Base-by-base conservation (phyloP, 164 flowering plant species). In the Vitis riparia region DNA sequence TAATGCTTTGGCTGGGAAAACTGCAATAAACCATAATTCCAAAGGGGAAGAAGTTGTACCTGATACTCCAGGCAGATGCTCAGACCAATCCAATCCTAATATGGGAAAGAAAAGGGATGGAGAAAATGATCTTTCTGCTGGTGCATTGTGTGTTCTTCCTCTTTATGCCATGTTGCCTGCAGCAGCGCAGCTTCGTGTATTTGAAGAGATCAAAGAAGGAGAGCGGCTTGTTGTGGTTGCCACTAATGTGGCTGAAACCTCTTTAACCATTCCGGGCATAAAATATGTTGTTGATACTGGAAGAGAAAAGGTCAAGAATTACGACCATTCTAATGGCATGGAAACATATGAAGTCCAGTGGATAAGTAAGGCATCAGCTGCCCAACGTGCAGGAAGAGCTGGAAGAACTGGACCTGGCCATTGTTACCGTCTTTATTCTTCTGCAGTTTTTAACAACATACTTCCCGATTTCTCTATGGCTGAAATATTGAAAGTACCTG, bases 391-490 rank as follows among this genome's bases (percentile, higher is more conserved):
- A 23, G 99, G 99, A 71, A 86, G 99, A 76, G 93, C 99, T 70
- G 99, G 99, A 76, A 89, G 99, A 81, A 95, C 97, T 50, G 98
- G 89, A 8, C 99, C 99, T 73, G 99, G 99, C 30, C 97, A 93
- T 67, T 93, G 97, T 71, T 95, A 93, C 69, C 91, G 98, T 69
- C 91, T 95, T 19, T 95, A 95, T 77, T 93, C 98, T 71, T 83
- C 92, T 68, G 98, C 98, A 17, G 94, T 81, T 52, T 93, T 88
- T 66, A 80, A 37, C 67, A 89, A 96, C 77, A 81, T 76, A 62
- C 75, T 96, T 71, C 78, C 87, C 57, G 92, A 87, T 12, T 96
- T 89, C 77, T 86, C 98, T 37, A 59, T 57, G 67, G 84, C 99
- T 71, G 99, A 93, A 80, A 93, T 96, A 68, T 79, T 80, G 17